These are phyloP conservation scores for Triangularia verruculosa DNA, from an alignment of 2,329 filamentous ascomycete species.

Conservation along the genomic window DNA sequence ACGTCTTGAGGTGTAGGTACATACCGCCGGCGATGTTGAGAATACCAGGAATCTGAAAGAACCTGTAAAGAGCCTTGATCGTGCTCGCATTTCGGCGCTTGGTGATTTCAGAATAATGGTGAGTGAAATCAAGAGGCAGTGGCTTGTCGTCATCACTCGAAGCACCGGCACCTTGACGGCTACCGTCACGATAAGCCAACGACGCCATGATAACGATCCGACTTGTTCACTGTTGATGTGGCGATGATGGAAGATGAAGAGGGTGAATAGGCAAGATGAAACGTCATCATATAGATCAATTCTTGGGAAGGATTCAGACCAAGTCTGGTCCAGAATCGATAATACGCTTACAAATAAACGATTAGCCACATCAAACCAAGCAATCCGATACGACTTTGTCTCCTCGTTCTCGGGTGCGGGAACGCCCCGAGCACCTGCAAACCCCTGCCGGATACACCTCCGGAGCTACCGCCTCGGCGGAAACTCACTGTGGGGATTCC, in stretches of 20 bases:
- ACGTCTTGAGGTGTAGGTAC: conserved; percentile 29
- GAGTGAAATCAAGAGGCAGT: conserved; percentile 69
- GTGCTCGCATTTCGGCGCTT: conserved; percentile 61
- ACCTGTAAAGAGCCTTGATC: conserved; percentile 84
- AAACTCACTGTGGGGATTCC: neutral
- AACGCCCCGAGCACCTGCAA: neutral
- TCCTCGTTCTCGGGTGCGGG: neutral
- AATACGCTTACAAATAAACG: neutral
- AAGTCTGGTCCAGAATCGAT: neutral
- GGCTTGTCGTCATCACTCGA: conserved; percentile 29
- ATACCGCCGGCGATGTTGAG: conserved; percentile 61
- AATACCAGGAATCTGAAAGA: conserved; percentile 65
- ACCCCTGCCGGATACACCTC: neutral
- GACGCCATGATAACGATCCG: neutral
- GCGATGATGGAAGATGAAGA: neutral
- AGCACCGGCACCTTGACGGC: neutral
- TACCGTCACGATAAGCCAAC: neutral
- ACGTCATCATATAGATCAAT: neutral
- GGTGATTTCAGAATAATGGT: conserved; percentile 72
- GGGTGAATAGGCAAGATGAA: neutral
- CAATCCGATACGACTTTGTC: neutral
- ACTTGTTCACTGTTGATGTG: neutral
- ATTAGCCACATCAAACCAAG: neutral
- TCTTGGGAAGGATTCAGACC: neutral
- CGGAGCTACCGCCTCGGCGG: neutral